phyloP scores from a whole-genome alignment of 176 grass and related monocot genomes.

The Musa beccarii region DNA sequence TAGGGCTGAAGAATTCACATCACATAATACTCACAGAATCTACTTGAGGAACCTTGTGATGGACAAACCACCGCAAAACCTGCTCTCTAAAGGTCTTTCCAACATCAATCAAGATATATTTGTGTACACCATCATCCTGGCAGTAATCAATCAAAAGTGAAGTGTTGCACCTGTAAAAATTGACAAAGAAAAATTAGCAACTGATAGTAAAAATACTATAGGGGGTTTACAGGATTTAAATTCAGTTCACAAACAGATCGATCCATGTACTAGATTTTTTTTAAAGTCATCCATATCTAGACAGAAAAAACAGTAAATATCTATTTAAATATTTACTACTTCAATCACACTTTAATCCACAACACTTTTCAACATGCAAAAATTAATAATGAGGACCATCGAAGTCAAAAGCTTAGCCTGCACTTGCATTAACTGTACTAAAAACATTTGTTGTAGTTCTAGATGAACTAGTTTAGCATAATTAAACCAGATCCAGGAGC shows the following conservation, averaged over 20 bases:
- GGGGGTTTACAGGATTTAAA: background rate
- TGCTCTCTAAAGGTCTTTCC: constrained; percentile 88
- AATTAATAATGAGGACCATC: too few relatives aligned
- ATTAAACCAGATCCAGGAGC: too few relatives aligned
- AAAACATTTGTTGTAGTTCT: too few relatives aligned
- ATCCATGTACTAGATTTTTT: too few relatives aligned
- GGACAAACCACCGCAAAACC: constrained; percentile 82
- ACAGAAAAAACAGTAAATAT: too few relatives aligned
- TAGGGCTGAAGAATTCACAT: background rate
- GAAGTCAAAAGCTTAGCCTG: background rate
- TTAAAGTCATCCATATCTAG: too few relatives aligned
- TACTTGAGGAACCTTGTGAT: constrained; percentile 76
- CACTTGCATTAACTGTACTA: background rate
- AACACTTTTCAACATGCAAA: too few relatives aligned
- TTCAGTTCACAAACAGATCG: background rate
- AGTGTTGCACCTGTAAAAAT: constrained; percentile 65
- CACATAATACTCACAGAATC: constrained; percentile 61
- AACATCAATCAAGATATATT: constrained; percentile 75
- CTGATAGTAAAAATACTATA: background rate
- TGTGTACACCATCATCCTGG: constrained; percentile 56
- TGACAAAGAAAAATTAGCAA: background rate
- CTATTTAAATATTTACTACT: too few relatives aligned
- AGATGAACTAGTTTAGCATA: too few relatives aligned
- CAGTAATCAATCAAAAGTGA: constrained; percentile 90
- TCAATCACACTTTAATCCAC: too few relatives aligned